Percentiles rank a stretch among this genome's conserved stretches.
phyloP scores from a whole-genome alignment of 164 flowering plant genomes.

The Tinospora cordifolia region DNA sequence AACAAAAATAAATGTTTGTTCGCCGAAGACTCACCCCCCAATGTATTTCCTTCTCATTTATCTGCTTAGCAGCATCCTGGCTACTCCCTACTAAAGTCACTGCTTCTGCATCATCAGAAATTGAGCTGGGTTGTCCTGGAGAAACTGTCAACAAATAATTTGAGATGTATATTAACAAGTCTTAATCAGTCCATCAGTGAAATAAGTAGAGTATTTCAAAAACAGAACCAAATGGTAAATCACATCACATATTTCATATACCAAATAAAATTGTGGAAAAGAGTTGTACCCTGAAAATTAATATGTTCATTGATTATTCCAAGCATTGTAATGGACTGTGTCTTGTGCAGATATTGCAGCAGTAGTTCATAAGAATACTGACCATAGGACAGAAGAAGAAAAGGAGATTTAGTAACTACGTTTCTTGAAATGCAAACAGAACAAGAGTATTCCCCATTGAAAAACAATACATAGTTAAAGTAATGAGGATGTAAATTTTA shows the following conservation, averaged over 20 bases:
- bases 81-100: conserved; percentile 60
- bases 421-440: not conserved
- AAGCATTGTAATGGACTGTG: conserved; percentile 71
- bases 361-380: conserved; percentile 91
- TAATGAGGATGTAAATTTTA: not conserved
- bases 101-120: conserved; percentile 78
- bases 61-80: conserved; percentile 68
- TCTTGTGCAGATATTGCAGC: conserved; percentile 78
- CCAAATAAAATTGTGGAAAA: not conserved
- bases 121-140: conserved; percentile 82
- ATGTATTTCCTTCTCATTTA: conserved; percentile 85
- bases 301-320: conserved; percentile 92
- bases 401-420: conserved; percentile 6
- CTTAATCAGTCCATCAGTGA: not conserved
- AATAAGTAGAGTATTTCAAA: conserved; percentile 3
- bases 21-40: conserved; percentile 77
- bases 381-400: not conserved
- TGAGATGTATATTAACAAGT: conserved; percentile 5
- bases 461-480: too few species aligned
- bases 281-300: conserved; percentile 61
- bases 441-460: not conserved
- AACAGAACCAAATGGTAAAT: not conserved
- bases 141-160: conserved; percentile 46
- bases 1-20: not conserved
- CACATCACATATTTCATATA: not conserved